Percentiles rank a stretch among this genome's conserved stretches.
phyloP scores from a whole-genome alignment of 345 rosid genomes.

The Eucalyptus tenuipes region DNA sequence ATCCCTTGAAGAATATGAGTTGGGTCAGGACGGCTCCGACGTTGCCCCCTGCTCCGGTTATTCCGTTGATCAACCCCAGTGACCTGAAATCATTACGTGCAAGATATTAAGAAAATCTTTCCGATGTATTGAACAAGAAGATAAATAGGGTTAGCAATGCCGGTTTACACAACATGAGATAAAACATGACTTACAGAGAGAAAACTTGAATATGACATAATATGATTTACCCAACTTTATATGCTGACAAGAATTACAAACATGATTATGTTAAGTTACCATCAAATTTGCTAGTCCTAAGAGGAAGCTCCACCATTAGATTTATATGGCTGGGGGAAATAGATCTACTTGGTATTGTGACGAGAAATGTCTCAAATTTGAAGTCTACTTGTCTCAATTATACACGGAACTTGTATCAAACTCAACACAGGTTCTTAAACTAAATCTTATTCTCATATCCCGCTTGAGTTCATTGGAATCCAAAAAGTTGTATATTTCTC shows the following conservation, averaged over 20 bases:
- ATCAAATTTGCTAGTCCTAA: background rate
- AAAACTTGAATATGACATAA: background rate
- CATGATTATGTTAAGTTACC: background rate
- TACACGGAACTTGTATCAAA: background rate
- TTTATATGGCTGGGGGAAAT: background rate
- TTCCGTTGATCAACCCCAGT: conserved; percentile 71
- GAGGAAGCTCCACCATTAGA: background rate
- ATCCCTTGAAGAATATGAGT: conserved; percentile 77
- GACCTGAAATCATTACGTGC: conserved; percentile 25
- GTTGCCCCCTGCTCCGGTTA: conserved; percentile 93
- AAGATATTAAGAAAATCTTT: background rate
- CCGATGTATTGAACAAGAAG: background rate
- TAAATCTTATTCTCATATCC: background rate
- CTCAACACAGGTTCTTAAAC: background rate
- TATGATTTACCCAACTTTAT: background rate
- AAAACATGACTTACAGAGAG: background rate
- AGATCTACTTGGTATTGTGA: background rate
- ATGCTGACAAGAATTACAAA: background rate
- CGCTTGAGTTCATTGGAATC: background rate
- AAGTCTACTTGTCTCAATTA: background rate
- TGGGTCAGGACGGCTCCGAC: conserved; percentile 88
- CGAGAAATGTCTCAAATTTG: background rate
- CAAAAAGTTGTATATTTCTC: background rate
- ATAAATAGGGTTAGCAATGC: background rate
- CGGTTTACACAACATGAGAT: background rate